These are phyloP conservation scores for Pichia sp. DNA, from an alignment of 1,139 yeast genomes.

Conservation along the genomic window DNA sequence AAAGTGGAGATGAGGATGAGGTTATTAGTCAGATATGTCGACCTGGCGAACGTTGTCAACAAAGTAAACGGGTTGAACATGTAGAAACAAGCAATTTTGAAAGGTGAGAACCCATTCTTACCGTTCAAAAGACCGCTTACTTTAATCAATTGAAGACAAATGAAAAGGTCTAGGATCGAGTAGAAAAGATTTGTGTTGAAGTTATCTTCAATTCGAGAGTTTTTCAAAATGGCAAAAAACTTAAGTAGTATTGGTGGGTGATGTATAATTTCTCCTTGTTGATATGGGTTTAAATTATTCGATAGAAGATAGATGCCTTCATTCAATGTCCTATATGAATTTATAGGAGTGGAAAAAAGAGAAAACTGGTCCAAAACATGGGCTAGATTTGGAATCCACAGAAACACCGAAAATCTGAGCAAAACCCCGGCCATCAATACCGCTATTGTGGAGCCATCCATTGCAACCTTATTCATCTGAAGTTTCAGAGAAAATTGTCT, in stretches of 20 bases:
- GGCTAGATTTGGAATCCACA: slow-evolving; percentile 24
- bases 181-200: slow-evolving; percentile 35
- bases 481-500: too few species aligned
- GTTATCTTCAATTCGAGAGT: slow-evolving; percentile 18
- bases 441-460: slow-evolving; percentile 5
- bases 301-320: slow-evolving; percentile 74
- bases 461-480: not conserved
- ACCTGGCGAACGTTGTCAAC: slow-evolving; percentile 62
- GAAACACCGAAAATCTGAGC: slow-evolving; percentile 8
- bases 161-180: slow-evolving; percentile 40
- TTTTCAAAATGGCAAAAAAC: slow-evolving; percentile 39
- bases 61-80: slow-evolving; percentile 77
- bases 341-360: slow-evolving; percentile 73
- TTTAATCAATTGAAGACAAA: slow-evolving; percentile 41
- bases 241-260: slow-evolving; percentile 72
- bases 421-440: slow-evolving; percentile 9
- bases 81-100: slow-evolving; percentile 57
- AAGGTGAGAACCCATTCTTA: slow-evolving; percentile 33
- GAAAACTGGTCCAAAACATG: slow-evolving; percentile 49
- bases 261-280: slow-evolving; percentile 76
- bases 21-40: slow-evolving; percentile 61
- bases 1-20: slow-evolving; percentile 51
- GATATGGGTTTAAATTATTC: slow-evolving; percentile 64
- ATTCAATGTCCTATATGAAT: slow-evolving; percentile 60
- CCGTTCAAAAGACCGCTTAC: slow-evolving; percentile 32